Conservation (phyloP, 352 stramenopile species). For the Halophytophthora polymorphica region DNA sequence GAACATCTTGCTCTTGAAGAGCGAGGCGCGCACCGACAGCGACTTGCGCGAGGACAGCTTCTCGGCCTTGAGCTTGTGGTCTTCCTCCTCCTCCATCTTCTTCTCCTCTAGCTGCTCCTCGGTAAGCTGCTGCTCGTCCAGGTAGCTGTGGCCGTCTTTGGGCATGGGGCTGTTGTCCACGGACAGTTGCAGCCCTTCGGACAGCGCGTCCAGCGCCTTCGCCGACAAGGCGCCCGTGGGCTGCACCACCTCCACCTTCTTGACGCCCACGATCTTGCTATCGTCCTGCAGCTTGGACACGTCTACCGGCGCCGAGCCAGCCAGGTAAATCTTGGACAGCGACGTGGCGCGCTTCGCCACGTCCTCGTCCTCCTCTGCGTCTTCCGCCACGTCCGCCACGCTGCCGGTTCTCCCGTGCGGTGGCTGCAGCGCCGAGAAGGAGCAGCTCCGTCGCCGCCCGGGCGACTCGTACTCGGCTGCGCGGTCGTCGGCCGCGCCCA, state of each 20-base stretch:
- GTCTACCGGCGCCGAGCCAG: conserved; percentile 76
- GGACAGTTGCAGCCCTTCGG: conserved; percentile 67
- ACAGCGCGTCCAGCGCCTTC: conserved; percentile 75
- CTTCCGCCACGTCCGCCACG: conserved; percentile 6
- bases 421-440: conserved; percentile 50
- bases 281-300: conserved; percentile 76
- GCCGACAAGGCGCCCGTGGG: conserved; percentile 71
- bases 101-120: conserved; percentile 84
- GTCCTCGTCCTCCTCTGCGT: conserved; percentile 26
- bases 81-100: conserved; percentile 86
- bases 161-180: conserved; percentile 56
- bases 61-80: conserved; percentile 76
- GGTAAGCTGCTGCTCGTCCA: conserved; percentile 39
- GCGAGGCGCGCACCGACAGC: conserved; percentile 56
- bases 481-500: not conserved
- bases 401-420: conserved; percentile 7
- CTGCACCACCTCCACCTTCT: conserved; percentile 73
- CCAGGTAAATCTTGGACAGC: conserved; percentile 83
- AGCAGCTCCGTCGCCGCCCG: conserved; percentile 51
- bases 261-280: conserved; percentile 71
- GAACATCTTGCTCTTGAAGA: conserved; percentile 82
- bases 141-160: conserved; percentile 3
- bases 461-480: conserved; percentile 6
- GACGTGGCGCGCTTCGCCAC: conserved; percentile 67
- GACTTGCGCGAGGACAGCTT: conserved; percentile 65